Percentiles rank a stretch among this genome's conserved stretches.
phyloP scores from a whole-genome alignment of 2,329 filamentous ascomycete genomes.

The Huntiella decipiens region DNA sequence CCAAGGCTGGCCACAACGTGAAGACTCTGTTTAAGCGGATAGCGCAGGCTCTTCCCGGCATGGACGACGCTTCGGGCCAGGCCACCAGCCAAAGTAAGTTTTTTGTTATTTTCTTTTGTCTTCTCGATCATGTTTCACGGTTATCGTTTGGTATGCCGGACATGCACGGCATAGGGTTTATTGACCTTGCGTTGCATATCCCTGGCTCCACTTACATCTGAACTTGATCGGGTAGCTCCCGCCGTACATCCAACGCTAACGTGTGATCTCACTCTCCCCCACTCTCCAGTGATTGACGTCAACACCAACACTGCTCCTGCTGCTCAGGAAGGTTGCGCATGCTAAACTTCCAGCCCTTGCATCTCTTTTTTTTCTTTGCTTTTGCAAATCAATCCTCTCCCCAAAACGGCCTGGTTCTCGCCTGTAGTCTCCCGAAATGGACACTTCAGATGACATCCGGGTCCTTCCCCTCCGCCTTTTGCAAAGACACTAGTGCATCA shows the following conservation, averaged over 20 bases:
- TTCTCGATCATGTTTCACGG: background rate
- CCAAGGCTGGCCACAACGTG: slow-evolving; percentile 94
- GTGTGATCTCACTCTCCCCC: background rate
- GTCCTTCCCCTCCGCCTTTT: too few species aligned
- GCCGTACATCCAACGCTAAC: too few species aligned
- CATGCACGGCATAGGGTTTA: too few species aligned
- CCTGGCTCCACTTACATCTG: background rate
- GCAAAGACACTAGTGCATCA: too few species aligned
- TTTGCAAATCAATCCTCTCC: background rate
- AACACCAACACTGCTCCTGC: slow-evolving; percentile 57
- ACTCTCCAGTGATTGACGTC: slow-evolving; percentile 63
- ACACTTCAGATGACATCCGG: too few species aligned
- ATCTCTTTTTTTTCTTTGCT: background rate
- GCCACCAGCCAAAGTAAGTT: slow-evolving; percentile 57
- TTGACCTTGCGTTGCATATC: background rate
- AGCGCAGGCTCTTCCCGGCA: slow-evolving; percentile 89
- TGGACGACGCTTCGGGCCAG: slow-evolving; percentile 73
- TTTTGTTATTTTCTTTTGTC: background rate
- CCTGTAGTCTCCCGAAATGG: too few species aligned
- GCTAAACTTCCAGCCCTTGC: slow-evolving; percentile 21
- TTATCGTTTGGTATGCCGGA: background rate
- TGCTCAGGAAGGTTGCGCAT: slow-evolving; percentile 56
- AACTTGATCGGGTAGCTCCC: too few species aligned
- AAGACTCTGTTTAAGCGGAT: slow-evolving; percentile 96
- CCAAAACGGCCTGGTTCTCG: too few species aligned